Conservation (phyloP, 306 rosid species). For the Fragaria nilgerrensis region DNA sequence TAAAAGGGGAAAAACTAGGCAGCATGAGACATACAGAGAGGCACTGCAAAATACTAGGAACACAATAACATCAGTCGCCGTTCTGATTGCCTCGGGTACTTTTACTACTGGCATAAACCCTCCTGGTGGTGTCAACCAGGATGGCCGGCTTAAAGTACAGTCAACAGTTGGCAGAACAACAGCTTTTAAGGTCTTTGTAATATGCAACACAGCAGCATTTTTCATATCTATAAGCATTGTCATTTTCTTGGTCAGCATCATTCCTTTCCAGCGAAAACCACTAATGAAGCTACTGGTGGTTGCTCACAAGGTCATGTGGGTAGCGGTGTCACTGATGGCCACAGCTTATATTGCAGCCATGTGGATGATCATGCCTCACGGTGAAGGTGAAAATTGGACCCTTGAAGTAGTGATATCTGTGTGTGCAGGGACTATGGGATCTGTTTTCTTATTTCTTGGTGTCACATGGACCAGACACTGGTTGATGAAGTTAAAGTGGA, state of each 20-base stretch:
- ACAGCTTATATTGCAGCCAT: conserved; percentile 55
- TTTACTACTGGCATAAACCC: conserved; percentile 74
- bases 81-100: conserved; percentile 73
- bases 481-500: conserved; percentile 47
- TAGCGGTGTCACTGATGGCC: conserved; percentile 60
- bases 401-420: conserved; percentile 36
- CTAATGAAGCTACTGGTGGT: conserved; percentile 37
- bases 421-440: conserved; percentile 53
- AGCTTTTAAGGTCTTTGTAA: conserved; percentile 63
- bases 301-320: conserved; percentile 73
- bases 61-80: conserved; percentile 54
- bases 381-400: conserved; percentile 34
- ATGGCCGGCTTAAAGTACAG: conserved; percentile 43
- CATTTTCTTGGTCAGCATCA: conserved; percentile 63
- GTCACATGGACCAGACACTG: conserved; percentile 46
- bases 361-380: conserved; percentile 50
- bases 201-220: conserved; percentile 62
- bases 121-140: conserved; percentile 64
- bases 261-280: conserved; percentile 59
- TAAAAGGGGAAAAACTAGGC: background rate
- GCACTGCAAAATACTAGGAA: conserved; percentile 71
- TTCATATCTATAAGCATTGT: conserved; percentile 63
- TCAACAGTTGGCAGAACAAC: conserved; percentile 42
- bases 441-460: conserved; percentile 44
- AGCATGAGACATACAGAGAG: conserved; percentile 46